A percentile compares a stretch with the other conserved stretches of the same genome.
Evolutionary conservation across 148 eudicot genomes (phyloP).

Genomic region (Vaccinium vitisidaea): DNA sequence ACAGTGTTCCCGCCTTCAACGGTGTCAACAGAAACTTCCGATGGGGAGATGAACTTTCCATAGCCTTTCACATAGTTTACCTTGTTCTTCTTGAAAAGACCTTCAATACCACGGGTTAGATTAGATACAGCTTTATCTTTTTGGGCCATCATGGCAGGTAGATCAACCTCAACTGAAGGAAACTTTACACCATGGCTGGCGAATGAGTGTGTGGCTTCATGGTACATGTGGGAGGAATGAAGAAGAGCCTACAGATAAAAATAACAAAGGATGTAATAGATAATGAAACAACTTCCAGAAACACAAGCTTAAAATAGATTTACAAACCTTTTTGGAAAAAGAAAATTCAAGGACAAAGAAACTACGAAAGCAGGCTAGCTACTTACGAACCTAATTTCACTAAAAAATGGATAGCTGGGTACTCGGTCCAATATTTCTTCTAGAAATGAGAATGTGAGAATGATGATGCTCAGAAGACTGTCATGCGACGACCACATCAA

Average conservation of each 20-base stretch:
- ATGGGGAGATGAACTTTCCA: conserved; percentile 74
- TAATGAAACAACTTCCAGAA: not conserved
- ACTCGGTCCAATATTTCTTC: not conserved
- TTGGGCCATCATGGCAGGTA: conserved; percentile 90
- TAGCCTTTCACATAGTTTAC: conserved; percentile 89
- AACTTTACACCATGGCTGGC: conserved; percentile 70
- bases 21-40: conserved; percentile 82
- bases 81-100: conserved; percentile 92
- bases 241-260: conserved; percentile 61
- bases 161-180: conserved; percentile 65
- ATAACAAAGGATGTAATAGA: not conserved
- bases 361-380: not conserved
- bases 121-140: conserved; percentile 78
- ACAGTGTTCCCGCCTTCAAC: conserved; percentile 64
- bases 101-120: conserved; percentile 81
- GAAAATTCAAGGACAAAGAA: not conserved
- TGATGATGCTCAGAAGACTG: not conserved
- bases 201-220: conserved; percentile 84
- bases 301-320: not conserved
- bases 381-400: not conserved
- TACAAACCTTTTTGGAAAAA: not conserved
- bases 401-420: not conserved
- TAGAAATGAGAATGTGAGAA: not conserved
- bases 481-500: not conserved
- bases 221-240: conserved; percentile 95